phyloP scores from a whole-genome alignment of 805 yeast genomes.

The Starmera pachycereana region DNA sequence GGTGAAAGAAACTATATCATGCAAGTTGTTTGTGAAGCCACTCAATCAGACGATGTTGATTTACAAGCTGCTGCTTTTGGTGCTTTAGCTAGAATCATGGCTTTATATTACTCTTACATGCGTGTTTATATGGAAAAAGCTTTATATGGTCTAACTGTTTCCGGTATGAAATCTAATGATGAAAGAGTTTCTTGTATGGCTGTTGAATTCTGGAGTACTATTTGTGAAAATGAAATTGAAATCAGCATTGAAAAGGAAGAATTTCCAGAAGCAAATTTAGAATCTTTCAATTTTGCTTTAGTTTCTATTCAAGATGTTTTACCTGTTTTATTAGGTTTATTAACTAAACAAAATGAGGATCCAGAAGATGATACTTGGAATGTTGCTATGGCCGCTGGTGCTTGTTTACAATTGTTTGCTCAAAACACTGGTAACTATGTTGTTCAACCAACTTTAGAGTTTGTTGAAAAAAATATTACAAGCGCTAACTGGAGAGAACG shows the following conservation, averaged over 20 bases:
- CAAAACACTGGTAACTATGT: constrained; percentile 81
- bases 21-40: constrained; percentile 98
- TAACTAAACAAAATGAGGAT: constrained; percentile 86
- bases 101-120: constrained; percentile 82
- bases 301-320: constrained; percentile 77
- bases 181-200: constrained; percentile 96
- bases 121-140: constrained; percentile 96
- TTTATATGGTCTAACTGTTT: constrained; percentile 75
- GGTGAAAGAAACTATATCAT: constrained; percentile 94
- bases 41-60: constrained; percentile 77
- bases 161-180: constrained; percentile 79
- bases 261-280: constrained; percentile 38
- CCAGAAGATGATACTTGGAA: constrained; percentile 97
- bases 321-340: constrained; percentile 71
- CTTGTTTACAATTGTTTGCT: constrained; percentile 90
- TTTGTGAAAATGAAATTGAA: constrained; percentile 95
- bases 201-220: constrained; percentile 98
- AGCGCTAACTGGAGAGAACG: constrained; percentile 69
- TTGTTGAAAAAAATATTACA: constrained; percentile 67
- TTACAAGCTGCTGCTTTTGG: constrained; percentile 94
- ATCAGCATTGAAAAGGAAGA: constrained; percentile 61
- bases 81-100: constrained; percentile 87
- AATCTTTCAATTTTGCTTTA: constrained; percentile 71
- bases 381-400: constrained; percentile 97
- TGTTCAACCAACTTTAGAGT: constrained; percentile 73